Percentiles rank a stretch among this genome's conserved stretches.
phyloP scores from a whole-genome alignment of 345 rosid genomes.

The Euphorbia lathyris region DNA sequence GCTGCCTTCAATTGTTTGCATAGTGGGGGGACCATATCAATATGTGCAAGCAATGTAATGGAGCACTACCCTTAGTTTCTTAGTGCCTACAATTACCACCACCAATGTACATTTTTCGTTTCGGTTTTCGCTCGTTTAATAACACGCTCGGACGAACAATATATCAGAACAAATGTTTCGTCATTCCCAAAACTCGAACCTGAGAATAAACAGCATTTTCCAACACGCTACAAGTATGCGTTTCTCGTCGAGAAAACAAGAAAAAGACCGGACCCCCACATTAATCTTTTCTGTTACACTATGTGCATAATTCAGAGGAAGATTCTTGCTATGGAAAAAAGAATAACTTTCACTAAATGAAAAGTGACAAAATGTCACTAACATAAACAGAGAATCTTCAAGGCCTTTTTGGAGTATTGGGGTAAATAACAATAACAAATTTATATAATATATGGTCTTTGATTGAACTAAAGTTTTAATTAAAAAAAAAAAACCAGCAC shows the following conservation, averaged over 20 bases:
- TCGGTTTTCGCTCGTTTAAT: no score
- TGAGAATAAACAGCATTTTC: no score
- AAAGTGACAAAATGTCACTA: not conserved
- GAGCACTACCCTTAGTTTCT: constrained; percentile 24
- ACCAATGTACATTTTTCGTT: no score
- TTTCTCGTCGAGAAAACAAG: no score
- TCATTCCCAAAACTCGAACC: no score
- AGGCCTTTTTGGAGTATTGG: not conserved
- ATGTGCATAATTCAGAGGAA: not conserved
- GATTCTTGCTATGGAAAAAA: not conserved
- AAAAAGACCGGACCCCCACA: no score
- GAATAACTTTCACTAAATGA: not conserved
- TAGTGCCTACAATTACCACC: constrained; percentile 22
- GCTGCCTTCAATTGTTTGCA: constrained; percentile 34
- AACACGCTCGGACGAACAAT: no score
- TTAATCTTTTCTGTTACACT: not conserved
- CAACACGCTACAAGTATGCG: no score
- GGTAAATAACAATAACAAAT: not conserved
- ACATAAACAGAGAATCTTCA: constrained; percentile 9
- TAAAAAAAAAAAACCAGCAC: not conserved
- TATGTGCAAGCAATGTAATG: constrained; percentile 28
- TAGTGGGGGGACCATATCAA: constrained; percentile 36
- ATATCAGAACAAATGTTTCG: no score
- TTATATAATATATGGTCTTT: not conserved
- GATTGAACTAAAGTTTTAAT: not conserved